Conservation (phyloP, 768 basidiomycete genomes). For the Lactifluus piperatus region DNA sequence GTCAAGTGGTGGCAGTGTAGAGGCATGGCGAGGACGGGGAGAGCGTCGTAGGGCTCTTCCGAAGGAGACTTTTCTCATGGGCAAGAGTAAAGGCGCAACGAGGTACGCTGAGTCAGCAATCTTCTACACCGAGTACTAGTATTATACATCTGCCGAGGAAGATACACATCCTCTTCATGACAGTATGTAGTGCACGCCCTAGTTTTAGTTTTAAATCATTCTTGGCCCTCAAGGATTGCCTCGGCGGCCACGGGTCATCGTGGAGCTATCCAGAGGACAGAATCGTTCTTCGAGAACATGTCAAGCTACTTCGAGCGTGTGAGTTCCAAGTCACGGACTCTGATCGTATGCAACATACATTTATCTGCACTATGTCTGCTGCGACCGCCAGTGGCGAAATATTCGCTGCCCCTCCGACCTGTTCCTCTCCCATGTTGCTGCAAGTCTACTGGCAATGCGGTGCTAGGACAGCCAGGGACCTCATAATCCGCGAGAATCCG, state of each 20-base stretch:
- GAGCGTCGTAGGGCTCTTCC: slow-evolving; percentile 8
- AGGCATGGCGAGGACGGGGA: slow-evolving; percentile 8
- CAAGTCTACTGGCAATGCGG: not conserved
- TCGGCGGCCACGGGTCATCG: not conserved
- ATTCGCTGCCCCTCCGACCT: not conserved
- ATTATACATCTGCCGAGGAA: not conserved
- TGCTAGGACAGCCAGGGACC: not conserved
- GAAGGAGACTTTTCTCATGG: slow-evolving; percentile 8
- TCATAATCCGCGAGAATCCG: not conserved
- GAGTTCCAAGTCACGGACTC: too few species aligned
- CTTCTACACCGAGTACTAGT: too few species aligned
- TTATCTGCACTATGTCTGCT: not conserved
- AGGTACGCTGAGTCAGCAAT: too few species aligned
- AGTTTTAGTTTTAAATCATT: not conserved
- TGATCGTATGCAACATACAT: too few species aligned
- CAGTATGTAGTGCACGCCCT: not conserved
- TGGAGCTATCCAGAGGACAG: not conserved
- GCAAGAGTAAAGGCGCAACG: too few species aligned
- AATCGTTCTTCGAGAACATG: too few species aligned
- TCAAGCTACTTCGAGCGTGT: not conserved
- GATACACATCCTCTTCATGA: not conserved
- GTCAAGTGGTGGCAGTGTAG: slow-evolving; percentile 11
- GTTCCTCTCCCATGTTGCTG: too few species aligned
- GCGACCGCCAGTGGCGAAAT: not conserved
- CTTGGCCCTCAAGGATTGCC: too few species aligned